Evolutionary conservation across 768 basidiomycete species (phyloP), one percentile per base, ranked within the genome.

Genomic region (Coprinopsis marcescibilis): DNA sequence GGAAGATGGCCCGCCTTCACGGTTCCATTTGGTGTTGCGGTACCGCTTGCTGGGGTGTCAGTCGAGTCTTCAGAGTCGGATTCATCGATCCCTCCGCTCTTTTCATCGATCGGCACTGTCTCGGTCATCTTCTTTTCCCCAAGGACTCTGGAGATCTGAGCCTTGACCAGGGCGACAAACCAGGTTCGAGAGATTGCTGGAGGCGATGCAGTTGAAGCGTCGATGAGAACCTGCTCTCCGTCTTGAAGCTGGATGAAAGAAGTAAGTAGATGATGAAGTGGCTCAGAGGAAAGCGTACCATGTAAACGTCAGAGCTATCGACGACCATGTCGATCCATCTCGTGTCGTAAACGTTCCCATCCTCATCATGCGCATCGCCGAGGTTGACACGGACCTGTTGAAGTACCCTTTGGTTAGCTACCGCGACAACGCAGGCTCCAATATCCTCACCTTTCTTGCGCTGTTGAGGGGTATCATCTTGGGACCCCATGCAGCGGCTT

Each of bases 311-410:
- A 34, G 76, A 68, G 35, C 81, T 81, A 49, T 90, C 85, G 10
- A 94, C 90, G 15, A 90, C 72, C 81, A 91, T 81, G 50, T 92
- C 89, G 49, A 91, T 68, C 65, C 67, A 75, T 60, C 73, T 77
- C 6, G 72, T 76, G 24, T 63, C 60, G 19, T 67, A 58, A 14
- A 63, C 52, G 48, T 76, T 73, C 3, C 83, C 83, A 44, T 78
- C 80, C 48, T 78, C 81, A 53, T 83, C 78, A 39, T 67, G 66
- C 12, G 65, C 61, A 24, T 76, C 80, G 11, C 82, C 81, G 3
- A 85, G 63, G 57, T 80, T 85, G 19, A 90, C 75, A 56, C 77
- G 86, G 50, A 89, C 83, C 86, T 88, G 54, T 17, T n/a, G n/a
- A n/a, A n/a, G n/a, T 19, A 12, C n/a, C 42, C 37, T 29, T 14